A percentile compares a stretch with the other conserved stretches of the same genome.
These are phyloP conservation scores for Saccharomycopsis crataegensis DNA, from an alignment of 1,139 yeast species.

Conservation along the genomic window DNA sequence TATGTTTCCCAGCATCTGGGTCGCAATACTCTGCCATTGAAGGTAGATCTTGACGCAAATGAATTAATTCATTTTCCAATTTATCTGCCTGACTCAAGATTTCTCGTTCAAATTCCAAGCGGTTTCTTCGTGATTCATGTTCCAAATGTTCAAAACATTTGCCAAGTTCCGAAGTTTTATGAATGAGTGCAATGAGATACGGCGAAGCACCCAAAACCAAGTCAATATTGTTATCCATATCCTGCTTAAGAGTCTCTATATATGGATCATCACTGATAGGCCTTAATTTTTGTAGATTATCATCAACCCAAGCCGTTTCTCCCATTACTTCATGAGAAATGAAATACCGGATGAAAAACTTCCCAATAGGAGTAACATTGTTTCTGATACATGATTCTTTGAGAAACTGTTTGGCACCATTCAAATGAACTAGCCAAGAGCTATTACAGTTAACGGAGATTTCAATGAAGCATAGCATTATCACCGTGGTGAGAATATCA, in stretches of 20 bases:
- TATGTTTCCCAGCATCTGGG: conserved; percentile 21
- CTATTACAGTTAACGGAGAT: conserved; percentile 34
- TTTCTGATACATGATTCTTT: conserved; percentile 25
- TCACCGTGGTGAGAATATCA: conserved; percentile 32
- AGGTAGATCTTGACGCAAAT: conserved; percentile 25
- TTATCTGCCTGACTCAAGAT: conserved; percentile 24
- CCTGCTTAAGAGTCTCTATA: conserved; percentile 28
- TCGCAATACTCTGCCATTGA: neutral
- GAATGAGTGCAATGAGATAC: conserved; percentile 30
- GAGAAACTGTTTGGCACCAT: conserved; percentile 32
- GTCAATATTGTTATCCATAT: conserved; percentile 31
- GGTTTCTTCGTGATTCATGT: conserved; percentile 22
- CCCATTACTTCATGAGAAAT: conserved; percentile 37
- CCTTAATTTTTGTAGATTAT: conserved; percentile 7
- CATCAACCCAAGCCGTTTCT: conserved; percentile 32
- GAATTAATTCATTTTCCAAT: conserved; percentile 23
- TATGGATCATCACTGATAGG: conserved; percentile 26
- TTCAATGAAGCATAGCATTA: conserved; percentile 34
- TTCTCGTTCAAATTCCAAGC: conserved; percentile 23
- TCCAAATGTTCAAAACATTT: conserved; percentile 31
- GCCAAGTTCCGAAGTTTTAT: conserved; percentile 32
- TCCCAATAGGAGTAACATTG: conserved; percentile 27
- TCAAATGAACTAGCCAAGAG: conserved; percentile 32
- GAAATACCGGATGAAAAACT: conserved; percentile 32
- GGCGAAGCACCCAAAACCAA: conserved; percentile 35